Evolutionary conservation across 331 rosid genomes (phyloP), one percentile per base, ranked within the genome.

Genomic region (Stylosanthes scabra): DNA sequence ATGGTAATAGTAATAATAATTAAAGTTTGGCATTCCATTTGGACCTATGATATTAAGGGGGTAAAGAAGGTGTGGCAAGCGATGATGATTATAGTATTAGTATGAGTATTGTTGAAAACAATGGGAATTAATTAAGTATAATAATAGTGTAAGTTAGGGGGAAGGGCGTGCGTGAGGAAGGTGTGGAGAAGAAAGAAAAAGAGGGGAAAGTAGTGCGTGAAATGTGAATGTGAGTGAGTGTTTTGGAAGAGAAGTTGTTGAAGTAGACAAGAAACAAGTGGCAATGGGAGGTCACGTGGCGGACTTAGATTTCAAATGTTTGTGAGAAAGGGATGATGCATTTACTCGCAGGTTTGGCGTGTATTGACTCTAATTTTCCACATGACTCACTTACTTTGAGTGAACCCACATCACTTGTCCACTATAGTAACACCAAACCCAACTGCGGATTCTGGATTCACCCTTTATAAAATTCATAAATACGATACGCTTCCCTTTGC

Each of bases 331-430:
- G 11, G 8, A 14, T 71, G 60, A 55, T 41, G 25, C 25, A 5
- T 0, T n/a, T 45, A 9, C n/a, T 11, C n/a, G 5, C 4, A 61
- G 34, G 10, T 42, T 40, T 7, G 51, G 41, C 67, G 60, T 15
- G 50, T 75, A 55, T 74, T 29, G 66, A 56, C 56, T 11, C 45
- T 10, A 65, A 55, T 3, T 28, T 13, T 10, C 56, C 67, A 75
- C 79, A 60, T 60, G 81, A 50, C 3, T 10, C 5, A 28, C 70
- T 60, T 70, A 68, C 59, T 66, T 55, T 41, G 15, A 8, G 69
- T 20, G 37, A 31, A 31, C 37, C 37, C 37, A 31, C 37, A 31
- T 9, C 59, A 44, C 58, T 59, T 71, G 39, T 45, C 58, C 31
- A 42, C 37, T 31, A 1, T 46, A 11, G 51, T 46, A 46, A 51